phyloP scores from a whole-genome alignment of 2,329 filamentous ascomycete species.

The Orbilia quercus region DNA sequence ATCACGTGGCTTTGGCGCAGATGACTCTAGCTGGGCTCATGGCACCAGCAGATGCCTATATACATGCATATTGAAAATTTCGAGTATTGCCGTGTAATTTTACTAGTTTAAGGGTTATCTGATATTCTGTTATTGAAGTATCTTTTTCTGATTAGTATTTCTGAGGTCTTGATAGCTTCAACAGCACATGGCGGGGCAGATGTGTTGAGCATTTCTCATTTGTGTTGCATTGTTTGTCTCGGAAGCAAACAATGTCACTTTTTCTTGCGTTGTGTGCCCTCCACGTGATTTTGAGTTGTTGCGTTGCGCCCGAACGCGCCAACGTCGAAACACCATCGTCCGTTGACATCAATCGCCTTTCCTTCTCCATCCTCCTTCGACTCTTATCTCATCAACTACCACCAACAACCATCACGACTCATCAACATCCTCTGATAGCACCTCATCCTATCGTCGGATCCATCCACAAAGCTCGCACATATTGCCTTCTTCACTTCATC shows the following conservation, averaged over 20 bases:
- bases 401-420: slow-evolving; percentile 5
- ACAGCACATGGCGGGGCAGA: background rate
- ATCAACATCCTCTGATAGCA: slow-evolving; percentile 20
- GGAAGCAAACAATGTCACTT: too few relatives aligned
- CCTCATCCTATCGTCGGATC: slow-evolving; percentile 12
- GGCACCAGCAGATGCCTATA: slow-evolving; percentile 11
- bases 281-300: too few relatives aligned
- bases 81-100: too few relatives aligned
- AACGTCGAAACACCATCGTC: slow-evolving; percentile 20
- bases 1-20: slow-evolving; percentile 43
- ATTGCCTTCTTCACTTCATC: slow-evolving; percentile 12
- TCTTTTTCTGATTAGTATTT: too few relatives aligned
- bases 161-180: too few relatives aligned
- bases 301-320: slow-evolving; percentile 21
- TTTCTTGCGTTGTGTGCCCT: too few relatives aligned
- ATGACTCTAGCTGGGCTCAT: slow-evolving; percentile 12
- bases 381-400: slow-evolving; percentile 22
- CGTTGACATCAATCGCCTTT: slow-evolving; percentile 12
- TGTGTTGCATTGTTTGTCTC: too few relatives aligned
- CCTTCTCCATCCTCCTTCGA: slow-evolving; percentile 9
- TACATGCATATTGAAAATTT: too few relatives aligned
- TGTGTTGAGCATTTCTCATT: too few relatives aligned
- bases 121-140: too few relatives aligned
- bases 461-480: background rate
- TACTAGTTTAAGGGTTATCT: too few relatives aligned